Percentiles rank a stretch among this genome's conserved stretches.
These are phyloP conservation scores for Colletotrichum tropicale DNA, from an alignment of 2,329 filamentous ascomycete genomes.

Conservation along the genomic window DNA sequence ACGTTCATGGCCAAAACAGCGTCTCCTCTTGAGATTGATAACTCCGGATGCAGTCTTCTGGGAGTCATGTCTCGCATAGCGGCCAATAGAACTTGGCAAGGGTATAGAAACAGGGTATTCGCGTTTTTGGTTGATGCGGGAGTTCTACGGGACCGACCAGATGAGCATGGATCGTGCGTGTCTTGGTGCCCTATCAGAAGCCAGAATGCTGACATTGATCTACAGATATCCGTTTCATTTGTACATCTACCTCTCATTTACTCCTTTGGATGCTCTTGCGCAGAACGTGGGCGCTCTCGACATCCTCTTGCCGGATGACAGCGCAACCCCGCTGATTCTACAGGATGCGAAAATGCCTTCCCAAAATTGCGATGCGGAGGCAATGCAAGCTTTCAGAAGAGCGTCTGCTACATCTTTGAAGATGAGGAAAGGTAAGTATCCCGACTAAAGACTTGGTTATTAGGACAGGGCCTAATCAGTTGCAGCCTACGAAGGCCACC, in stretches of 20 bases:
- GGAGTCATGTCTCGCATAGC: background rate
- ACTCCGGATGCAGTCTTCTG: background rate
- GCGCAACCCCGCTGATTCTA: no score
- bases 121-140: background rate
- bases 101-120: background rate
- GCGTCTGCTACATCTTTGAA: background rate
- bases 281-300: no score
- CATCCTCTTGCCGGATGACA: no score
- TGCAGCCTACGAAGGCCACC: background rate
- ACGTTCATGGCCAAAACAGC: background rate
- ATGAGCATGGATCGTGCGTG: accelerated
- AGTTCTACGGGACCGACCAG: background rate
- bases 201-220: no score
- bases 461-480: no score
- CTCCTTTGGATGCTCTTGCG: no score
- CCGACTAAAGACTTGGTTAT: no score
- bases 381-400: no score
- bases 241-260: no score
- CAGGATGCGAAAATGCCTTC: no score
- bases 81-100: background rate
- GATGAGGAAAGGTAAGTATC: background rate
- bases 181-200: background rate
- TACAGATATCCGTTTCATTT: no score
- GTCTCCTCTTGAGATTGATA: background rate
- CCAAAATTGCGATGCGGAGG: no score